These are phyloP conservation scores for Colletotrichum sp. DNA, from an alignment of 2,329 filamentous ascomycete genomes.

Conservation along the genomic window DNA sequence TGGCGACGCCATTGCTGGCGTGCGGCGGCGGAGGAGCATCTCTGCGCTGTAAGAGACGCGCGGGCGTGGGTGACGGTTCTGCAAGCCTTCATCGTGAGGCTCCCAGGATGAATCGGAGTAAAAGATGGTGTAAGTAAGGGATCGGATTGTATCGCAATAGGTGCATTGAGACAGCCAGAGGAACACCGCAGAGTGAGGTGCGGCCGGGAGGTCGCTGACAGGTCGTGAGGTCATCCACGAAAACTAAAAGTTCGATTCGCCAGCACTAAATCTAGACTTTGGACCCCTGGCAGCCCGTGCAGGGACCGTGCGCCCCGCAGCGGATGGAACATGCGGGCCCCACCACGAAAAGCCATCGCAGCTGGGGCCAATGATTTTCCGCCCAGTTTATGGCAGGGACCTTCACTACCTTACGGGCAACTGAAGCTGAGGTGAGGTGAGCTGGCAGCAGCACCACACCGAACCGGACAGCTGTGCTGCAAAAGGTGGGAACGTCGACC, in stretches of 20 bases:
- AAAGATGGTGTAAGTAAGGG: background rate
- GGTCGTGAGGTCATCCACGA: constrained; percentile 24
- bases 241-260: constrained; percentile 22
- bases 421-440: background rate
- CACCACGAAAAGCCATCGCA: background rate
- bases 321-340: background rate
- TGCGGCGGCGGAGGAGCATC: constrained; percentile 2
- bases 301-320: constrained; percentile 17
- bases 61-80: constrained; percentile 8
- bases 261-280: constrained; percentile 15
- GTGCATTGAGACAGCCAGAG: background rate
- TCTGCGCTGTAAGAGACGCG: constrained; percentile 16
- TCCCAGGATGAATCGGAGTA: background rate
- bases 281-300: constrained; percentile 1
- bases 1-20: constrained; percentile 4
- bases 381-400: background rate
- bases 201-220: constrained; percentile 8
- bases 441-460: background rate
- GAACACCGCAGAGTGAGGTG: background rate
- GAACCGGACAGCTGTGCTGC: background rate
- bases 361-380: constrained; percentile 21
- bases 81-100: constrained; percentile 12
- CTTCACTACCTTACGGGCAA: background rate
- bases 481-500: background rate
- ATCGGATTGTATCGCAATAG: background rate